Evolutionary conservation across 768 basidiomycete genomes (phyloP), one percentile per base, ranked within the genome.

Genomic region (Pleurotus eryngii): DNA sequence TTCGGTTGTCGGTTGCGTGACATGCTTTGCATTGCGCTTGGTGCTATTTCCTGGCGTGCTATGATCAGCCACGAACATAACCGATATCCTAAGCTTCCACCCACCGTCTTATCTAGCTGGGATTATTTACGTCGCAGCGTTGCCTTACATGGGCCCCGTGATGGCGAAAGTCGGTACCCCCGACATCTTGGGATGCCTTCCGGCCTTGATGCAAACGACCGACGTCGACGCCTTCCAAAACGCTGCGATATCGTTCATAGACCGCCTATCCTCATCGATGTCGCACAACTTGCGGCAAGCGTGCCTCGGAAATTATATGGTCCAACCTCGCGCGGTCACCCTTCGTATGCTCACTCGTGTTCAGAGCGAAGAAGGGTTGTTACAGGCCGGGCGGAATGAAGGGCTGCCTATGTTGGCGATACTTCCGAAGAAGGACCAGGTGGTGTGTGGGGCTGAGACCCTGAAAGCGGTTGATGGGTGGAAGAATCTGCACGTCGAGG

Each of bases 351-450:
- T 68, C 22, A 54, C 62, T 17, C 60, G 72, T 9, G 62, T 59
- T 4, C 72, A 73, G 47, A 64, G 67, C 37, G 54, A 61, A 47
- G 22, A 42, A 6, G 65, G 59, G 12, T 58, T 73, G 20, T 53
- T 70, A 49, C 57, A 56, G 3, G 64, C 68, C 11, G 70, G 68
- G 5, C 27, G 39, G 11, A 59, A 58, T 26, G 65, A 61, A 11
- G 58, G 49, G 14, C 53, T 74, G 6, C 69, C 69, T 6, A 8
- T 72, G 27, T 56, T 75, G 17, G 46, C 63, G 4, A 49, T 74
- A 5, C 47, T 64, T 39, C 68, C 68, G n/a, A 57, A 59, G 50
- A 51, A 62, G 45, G 74, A 74, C 60, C 55, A 60, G 17, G 46
- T 69, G 20, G 59, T 67, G 20, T 54, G 60, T n/a, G 55, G 60